Base-by-base conservation (phyloP, 2,329 filamentous ascomycete species). In the Dactylonectria estremocensis region DNA sequence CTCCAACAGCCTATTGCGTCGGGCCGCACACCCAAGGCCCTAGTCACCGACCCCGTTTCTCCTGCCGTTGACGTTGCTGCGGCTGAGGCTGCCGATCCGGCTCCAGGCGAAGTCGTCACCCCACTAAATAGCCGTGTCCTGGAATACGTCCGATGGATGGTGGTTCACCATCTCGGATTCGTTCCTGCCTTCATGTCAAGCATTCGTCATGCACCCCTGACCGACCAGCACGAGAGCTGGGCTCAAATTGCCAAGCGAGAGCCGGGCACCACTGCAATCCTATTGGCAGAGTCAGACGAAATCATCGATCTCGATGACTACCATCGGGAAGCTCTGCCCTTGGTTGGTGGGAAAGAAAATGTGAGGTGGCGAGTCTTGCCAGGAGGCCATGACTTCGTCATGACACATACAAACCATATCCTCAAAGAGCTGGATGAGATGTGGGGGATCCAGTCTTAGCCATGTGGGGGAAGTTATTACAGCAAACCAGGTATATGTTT, bases 311-410 rank as follows among this genome's bases (percentile, higher is more conserved):
- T 77, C n/a, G 79, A 80, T 2, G 83, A 86, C 56, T 89, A 89
- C 72, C 78, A 78, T 54, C 76, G 78, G 31, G 86, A 89, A 49
- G 87, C 82, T 3, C 77, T 88, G 62, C 84, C 85, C 20, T 78
- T 89, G 18, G 73, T 88, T 46, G 87, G 86, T 14, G 87, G 89
- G 10, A 77, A 79, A 55, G 81, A 83, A 0, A 82, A 82, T 14
- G 83, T 90, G 7, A 78, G 80, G 48, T 89, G 87, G 84, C 83
- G 80, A 37, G 76, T 87, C 11, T 79, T 91, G 1, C 83, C 84
- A 0, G 88, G 87, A 1, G 85, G 84, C 1, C 89, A 91, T 72
- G 89, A 91, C 69, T 91, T 91, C 72, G 88, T 89, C 16, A 90
- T 90, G 81, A 89, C 88, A n/a, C 83, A 87, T 66, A 76, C 82